Base-by-base conservation (phyloP, 768 basidiomycete genomes). In the Amanita pallidorosea region DNA sequence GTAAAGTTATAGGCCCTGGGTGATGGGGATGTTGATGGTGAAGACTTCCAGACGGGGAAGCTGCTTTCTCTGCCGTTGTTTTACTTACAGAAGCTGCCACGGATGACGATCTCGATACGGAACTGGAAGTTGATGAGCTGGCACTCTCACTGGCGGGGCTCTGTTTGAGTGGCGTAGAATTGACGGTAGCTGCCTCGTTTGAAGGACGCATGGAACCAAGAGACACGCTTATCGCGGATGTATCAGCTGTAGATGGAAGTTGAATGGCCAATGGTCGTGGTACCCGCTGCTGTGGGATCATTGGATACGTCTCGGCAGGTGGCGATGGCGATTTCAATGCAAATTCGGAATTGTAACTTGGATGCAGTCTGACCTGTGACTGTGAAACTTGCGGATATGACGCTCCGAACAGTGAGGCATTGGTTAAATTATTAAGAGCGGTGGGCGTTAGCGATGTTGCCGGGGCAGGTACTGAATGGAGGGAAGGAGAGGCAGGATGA, bases 1-100 rank as follows among this genome's bases (percentile, higher is more conserved):
- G 88, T 27, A 83, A 73, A 2, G 79, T 64, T 46, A 88, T 88
- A 2, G 78, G 80, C 1, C 84, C 85, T 1, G 86, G 86, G 55
- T 83, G 85, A 42, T 80, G 73, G 35, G 70, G 71, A 51, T 50
- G 54, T 8, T 47, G 41, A 13, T 41, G 34, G 15, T 18, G 43
- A n/a, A 33, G 18, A 23, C 34, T 58, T 37, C 47, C 25, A 40
- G 56, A 45, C 20, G 54, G 42, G 38, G 47, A 22, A 22, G 35
- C n/a, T 37, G 22, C 17, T 22, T 49, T 51, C 29, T 51, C 50
- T 48, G 47, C 25, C 51, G 40, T 31, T 27, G 8, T 23, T 38
- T 45, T 49, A 45, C 46, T 52, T 25, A 20, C 47, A 29, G 54
- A 47, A 20, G 37, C 50, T 29, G 23, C 45, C 18, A n/a, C 35